Base-by-base conservation (phyloP, 2,329 filamentous ascomycete species). In the Fusarium setosum region DNA sequence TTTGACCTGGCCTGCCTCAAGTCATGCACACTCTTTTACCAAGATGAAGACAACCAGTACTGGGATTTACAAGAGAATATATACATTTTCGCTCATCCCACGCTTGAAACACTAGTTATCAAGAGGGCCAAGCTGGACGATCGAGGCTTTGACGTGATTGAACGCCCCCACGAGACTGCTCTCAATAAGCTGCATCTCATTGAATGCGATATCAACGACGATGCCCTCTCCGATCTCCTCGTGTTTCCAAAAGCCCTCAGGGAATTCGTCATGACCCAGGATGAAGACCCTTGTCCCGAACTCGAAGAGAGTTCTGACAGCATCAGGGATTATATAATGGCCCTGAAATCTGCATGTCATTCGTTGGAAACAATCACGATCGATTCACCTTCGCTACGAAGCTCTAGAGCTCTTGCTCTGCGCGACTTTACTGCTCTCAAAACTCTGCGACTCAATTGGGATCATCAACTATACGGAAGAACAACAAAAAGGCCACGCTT, bases 1-100 rank as follows among this genome's bases (percentile, higher is more conserved):
- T 84, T 84, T 59, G 82, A 84, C 71, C 72, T 84, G 49, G 81
- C 82, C 42, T 83, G 79, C 59, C 75, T 84, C 21, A 80, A 79
- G 65, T 74, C 77, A 4, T 84, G 82, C 74, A 79, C 76, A 3
- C 72, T 84, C 31, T 84, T 80, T 71, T 84, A 84, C 65, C 81
- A 84, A 66, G 75, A 74, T 61, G 75, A 77, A 13, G 75, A 80
- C 50, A 75, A 79, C 48, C 73, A 74, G 10, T 84, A 84, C 69
- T 84, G 82, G 82, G 82, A 84, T 64, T 75, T 84, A 35, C 81
- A 80, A 58, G 81, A 83, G 59, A 84, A 83, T 64, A 84, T 84
- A 44, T 81, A 84, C 72, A 82, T 84, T 49, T 84, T 84, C 59
- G 75, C 80, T 4, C 82, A 84, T 47, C 82, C 82, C 0, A 82